Evolutionary conservation across 2,329 filamentous ascomycete genomes (phyloP).

Genomic region (Lasiodiplodia hormozganensis): DNA sequence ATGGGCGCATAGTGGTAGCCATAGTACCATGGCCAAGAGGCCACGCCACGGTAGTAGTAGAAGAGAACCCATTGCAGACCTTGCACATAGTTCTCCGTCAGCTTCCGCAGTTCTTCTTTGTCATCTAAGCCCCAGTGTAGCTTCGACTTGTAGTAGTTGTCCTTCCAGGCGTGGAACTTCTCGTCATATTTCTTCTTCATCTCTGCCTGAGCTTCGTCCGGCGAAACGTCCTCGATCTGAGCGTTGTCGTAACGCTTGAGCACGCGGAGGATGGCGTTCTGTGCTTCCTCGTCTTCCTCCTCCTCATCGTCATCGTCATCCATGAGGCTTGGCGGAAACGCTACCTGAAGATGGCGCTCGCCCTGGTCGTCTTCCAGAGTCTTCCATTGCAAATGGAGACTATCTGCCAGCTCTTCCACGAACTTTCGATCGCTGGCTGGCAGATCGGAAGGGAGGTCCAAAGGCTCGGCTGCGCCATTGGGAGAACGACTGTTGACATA

Average conservation of each 20-base stretch:
- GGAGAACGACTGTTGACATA: conserved; percentile 75
- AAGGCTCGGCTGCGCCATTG: conserved; percentile 53
- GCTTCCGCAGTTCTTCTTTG: conserved; percentile 77
- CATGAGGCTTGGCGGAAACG: conserved; percentile 61
- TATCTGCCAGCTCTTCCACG: conserved; percentile 82
- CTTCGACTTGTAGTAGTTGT: conserved; percentile 89
- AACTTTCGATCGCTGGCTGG: conserved; percentile 91
- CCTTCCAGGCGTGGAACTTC: conserved; percentile 93
- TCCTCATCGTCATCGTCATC: conserved; percentile 66
- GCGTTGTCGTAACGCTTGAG: conserved; percentile 92
- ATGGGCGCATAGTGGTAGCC: conserved; percentile 95
- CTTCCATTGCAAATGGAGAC: conserved; percentile 70
- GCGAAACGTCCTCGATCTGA: conserved; percentile 78
- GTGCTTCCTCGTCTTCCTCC: conserved; percentile 80
- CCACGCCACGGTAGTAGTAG: conserved; percentile 97
- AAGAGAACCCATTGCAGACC: conserved; percentile 97
- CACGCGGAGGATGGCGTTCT: conserved; percentile 82
- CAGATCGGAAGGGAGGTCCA: conserved; percentile 76
- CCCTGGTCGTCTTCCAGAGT: conserved; percentile 67
- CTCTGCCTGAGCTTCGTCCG: conserved; percentile 78
- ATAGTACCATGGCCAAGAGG: conserved; percentile 99
- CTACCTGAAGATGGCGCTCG: conserved; percentile 70
- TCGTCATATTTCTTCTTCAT: conserved; percentile 87
- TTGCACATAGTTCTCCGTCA: conserved; percentile 97
- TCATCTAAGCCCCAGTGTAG: conserved; percentile 87